A percentile compares a stretch with the other conserved stretches of the same genome.
phyloP scores from a whole-genome alignment of 1,284 basidiomycete genomes.

The Takashimella koratensis region DNA sequence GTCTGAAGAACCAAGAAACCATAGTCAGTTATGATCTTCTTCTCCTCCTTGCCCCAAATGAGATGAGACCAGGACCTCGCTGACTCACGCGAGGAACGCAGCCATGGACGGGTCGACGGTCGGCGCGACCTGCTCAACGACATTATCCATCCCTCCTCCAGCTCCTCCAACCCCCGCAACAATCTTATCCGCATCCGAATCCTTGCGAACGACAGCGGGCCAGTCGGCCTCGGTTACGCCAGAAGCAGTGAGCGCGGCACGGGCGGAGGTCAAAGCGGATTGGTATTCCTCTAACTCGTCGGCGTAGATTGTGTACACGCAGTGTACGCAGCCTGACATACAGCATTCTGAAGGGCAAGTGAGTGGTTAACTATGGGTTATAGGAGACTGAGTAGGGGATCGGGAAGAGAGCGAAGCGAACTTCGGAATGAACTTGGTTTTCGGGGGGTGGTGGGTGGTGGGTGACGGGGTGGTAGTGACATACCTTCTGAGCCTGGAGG shows the following conservation, averaged over 20 bases:
- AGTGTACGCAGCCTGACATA: conserved; percentile 85
- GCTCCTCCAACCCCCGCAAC: too few species aligned
- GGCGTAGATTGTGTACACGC: conserved; percentile 81
- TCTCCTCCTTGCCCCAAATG: not conserved
- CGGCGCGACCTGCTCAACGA: not conserved
- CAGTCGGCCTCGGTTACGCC: conserved; percentile 62
- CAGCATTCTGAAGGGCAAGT: conserved; percentile 64
- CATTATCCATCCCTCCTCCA: not conserved
- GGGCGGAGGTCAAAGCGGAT: conserved; percentile 56
- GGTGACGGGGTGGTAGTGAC: not conserved
- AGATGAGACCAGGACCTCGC: not conserved
- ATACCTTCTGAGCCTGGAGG: conserved; percentile 35
- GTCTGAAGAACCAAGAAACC: too few species aligned
- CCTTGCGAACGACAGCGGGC: conserved; percentile 53
- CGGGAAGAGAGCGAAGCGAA: too few species aligned
- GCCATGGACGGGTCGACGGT: conserved; percentile 13
- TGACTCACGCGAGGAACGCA: conserved; percentile 18
- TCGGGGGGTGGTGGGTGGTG: not conserved
- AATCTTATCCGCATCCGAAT: not conserved
- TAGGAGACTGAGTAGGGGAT: not conserved
- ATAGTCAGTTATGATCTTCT: too few species aligned
- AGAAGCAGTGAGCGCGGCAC: conserved; percentile 53
- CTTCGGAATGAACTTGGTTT: too few species aligned
- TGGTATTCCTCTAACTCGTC: conserved; percentile 69
- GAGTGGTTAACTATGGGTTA: not conserved